phyloP scores from a whole-genome alignment of 1,139 yeast genomes.

The Protomyces inundatus region DNA sequence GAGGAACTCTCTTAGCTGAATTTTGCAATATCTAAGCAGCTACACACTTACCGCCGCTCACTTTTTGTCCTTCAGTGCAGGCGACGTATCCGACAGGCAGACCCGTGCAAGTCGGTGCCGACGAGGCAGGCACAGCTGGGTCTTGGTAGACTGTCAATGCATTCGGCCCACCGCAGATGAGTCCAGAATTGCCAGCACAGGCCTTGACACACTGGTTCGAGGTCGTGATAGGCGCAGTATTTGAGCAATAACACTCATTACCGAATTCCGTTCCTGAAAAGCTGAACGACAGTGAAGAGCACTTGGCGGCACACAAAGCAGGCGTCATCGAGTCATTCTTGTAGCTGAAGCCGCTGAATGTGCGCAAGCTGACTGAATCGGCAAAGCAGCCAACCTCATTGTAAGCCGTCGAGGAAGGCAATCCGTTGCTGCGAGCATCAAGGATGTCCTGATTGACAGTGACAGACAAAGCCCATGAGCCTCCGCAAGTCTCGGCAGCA shows the following conservation, averaged over 20 bases:
- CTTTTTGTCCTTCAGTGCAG: background rate
- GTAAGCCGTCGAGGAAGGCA: background rate
- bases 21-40: background rate
- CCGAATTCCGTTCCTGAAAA: conserved; percentile 22
- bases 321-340: conserved; percentile 13
- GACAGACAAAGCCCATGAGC: conserved; percentile 12
- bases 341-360: conserved; percentile 10
- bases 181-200: conserved; percentile 7
- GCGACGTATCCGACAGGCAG: background rate
- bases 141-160: background rate
- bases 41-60: background rate
- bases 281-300: conserved; percentile 2
- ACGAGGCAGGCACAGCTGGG: background rate
- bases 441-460: background rate
- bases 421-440: background rate
- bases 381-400: conserved; percentile 9
- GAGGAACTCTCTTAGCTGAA: too few species aligned
- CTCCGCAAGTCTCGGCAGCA: conserved; percentile 11
- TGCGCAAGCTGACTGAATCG: background rate
- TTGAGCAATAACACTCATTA: conserved; percentile 12
- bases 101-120: background rate
- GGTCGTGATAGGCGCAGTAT: conserved; percentile 1
- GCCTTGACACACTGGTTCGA: conserved; percentile 4
- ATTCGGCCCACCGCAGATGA: conserved; percentile 14
- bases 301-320: conserved; percentile 7